Percentiles rank a stretch among this genome's conserved stretches.
Evolutionary conservation across 2,329 filamentous ascomycete genomes (phyloP).

Genomic region (Nannizzia gypsea): DNA sequence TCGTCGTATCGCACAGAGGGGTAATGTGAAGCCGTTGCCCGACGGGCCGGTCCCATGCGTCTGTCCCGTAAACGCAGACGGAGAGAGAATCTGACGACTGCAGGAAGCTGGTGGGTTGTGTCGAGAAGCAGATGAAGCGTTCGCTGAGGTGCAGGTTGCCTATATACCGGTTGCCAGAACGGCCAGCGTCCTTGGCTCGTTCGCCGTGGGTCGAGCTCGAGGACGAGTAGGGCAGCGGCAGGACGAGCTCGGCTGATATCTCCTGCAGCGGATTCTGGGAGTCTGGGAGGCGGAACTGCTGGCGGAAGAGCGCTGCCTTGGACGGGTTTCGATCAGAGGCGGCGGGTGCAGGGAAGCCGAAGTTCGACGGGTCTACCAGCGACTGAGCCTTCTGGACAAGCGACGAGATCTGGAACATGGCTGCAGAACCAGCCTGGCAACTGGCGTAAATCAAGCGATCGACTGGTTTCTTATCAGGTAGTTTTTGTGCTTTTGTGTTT

Average conservation of each 20-base stretch:
- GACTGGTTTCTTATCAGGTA: not conserved
- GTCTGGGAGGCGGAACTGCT: constrained; percentile 88
- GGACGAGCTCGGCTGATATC: constrained; percentile 89
- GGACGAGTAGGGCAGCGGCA: constrained; percentile 55
- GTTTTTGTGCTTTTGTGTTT: not conserved
- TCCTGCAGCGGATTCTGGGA: constrained; percentile 89
- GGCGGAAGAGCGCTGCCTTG: constrained; percentile 85
- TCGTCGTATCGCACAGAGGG: constrained; percentile 77
- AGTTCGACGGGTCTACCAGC: constrained; percentile 79
- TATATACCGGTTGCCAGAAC: constrained; percentile 69
- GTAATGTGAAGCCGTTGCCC: constrained; percentile 91
- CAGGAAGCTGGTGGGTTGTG: constrained; percentile 76
- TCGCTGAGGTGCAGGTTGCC: constrained; percentile 92
- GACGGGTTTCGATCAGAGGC: constrained; percentile 70
- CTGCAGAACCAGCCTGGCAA: not conserved
- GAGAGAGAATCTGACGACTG: constrained; percentile 63
- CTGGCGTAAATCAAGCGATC: not conserved
- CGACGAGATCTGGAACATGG: constrained; percentile 57
- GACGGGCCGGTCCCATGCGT: constrained; percentile 86
- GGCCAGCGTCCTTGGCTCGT: constrained; percentile 43
- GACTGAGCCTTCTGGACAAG: constrained; percentile 94
- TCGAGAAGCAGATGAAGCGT: constrained; percentile 92
- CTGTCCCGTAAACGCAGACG: constrained; percentile 78
- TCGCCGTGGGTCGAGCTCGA: constrained; percentile 48
- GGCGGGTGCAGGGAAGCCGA: constrained; percentile 59